Percentiles rank a stretch among this genome's conserved stretches.
phyloP scores from a whole-genome alignment of 768 basidiomycete species.

The Lactarius deliciosus region DNA sequence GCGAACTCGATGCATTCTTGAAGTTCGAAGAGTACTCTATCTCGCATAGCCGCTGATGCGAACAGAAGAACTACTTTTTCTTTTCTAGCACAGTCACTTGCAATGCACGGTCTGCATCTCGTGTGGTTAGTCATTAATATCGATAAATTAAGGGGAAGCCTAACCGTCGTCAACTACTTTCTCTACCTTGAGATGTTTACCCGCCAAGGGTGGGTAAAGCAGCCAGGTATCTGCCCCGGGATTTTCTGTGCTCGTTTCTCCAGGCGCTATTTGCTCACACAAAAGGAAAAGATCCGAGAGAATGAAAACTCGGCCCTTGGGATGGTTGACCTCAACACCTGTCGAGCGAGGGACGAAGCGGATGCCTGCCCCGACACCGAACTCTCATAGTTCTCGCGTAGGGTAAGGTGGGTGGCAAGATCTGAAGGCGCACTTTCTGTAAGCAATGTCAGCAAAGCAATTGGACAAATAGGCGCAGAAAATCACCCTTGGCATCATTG shows the following conservation, averaged over 20 bases:
- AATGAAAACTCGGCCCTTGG: slow-evolving; percentile 78
- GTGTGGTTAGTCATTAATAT: slow-evolving; percentile 11
- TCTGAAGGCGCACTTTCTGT: slow-evolving; percentile 90
- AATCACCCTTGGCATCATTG: slow-evolving; percentile 85
- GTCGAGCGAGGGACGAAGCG: slow-evolving; percentile 77
- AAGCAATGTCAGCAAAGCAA: slow-evolving; percentile 18
- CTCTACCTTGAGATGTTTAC: slow-evolving; percentile 80
- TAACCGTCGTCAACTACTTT: slow-evolving; percentile 61
- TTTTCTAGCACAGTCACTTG: slow-evolving; percentile 83
- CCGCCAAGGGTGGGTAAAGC: slow-evolving; percentile 91
- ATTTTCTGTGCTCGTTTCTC: slow-evolving; percentile 53
- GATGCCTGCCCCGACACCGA: slow-evolving; percentile 69
- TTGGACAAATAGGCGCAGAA: slow-evolving; percentile 18
- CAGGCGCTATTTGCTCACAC: slow-evolving; percentile 73
- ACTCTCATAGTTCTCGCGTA: slow-evolving; percentile 77
- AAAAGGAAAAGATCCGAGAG: slow-evolving; percentile 92
- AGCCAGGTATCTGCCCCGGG: slow-evolving; percentile 83
- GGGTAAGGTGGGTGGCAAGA: slow-evolving; percentile 73
- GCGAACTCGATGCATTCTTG: slow-evolving; percentile 85
- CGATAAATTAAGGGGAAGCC: slow-evolving; percentile 30
- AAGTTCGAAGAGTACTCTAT: slow-evolving; percentile 67
- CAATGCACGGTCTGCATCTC: slow-evolving; percentile 60
- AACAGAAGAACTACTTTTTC: slow-evolving; percentile 73
- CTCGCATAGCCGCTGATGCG: slow-evolving; percentile 55
- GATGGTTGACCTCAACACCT: slow-evolving; percentile 71